phyloP scores from a whole-genome alignment of 345 rosid genomes.

The Hypericum perforatum region DNA sequence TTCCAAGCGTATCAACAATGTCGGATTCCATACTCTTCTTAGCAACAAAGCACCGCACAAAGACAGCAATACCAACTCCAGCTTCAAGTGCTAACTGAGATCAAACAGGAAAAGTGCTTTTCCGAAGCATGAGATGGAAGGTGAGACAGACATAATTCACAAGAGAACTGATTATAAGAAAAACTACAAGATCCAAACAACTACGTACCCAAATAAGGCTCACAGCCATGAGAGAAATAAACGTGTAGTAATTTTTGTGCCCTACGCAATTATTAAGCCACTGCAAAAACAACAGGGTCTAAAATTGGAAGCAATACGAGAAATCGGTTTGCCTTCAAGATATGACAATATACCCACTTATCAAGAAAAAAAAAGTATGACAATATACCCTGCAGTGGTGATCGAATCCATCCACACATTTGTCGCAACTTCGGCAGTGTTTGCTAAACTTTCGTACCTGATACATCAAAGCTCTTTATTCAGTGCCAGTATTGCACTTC shows the following conservation, averaged over 20 bases:
- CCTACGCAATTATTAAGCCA: constrained; percentile 99
- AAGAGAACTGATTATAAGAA: not conserved
- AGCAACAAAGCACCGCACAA: constrained; percentile 78
- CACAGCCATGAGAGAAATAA: constrained; percentile 74
- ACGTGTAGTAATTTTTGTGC: constrained; percentile 73
- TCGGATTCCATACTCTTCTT: constrained; percentile 77
- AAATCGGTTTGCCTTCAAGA: constrained; percentile 13
- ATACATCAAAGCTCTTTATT: constrained; percentile 10
- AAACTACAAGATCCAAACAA: not conserved
- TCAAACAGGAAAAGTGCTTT: not conserved
- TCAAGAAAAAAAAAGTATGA: constrained; percentile 11
- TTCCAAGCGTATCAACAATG: constrained; percentile 90
- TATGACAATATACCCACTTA: constrained; percentile 1
- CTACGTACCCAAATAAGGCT: constrained; percentile 86
- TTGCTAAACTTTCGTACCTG: constrained; percentile 96
- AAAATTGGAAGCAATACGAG: not conserved
- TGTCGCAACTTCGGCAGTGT: constrained; percentile 94
- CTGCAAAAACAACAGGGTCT: constrained; percentile 40
- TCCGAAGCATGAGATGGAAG: not conserved
- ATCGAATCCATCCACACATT: constrained; percentile 96
- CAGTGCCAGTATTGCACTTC: no score
- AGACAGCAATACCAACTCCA: constrained; percentile 81
- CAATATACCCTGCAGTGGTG: constrained; percentile 88
- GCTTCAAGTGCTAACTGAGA: constrained; percentile 77
- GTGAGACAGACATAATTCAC: constrained; percentile 1